Evolutionary conservation across 2,329 filamentous ascomycete genomes (phyloP).

Genomic region (Ophiostoma montium): DNA sequence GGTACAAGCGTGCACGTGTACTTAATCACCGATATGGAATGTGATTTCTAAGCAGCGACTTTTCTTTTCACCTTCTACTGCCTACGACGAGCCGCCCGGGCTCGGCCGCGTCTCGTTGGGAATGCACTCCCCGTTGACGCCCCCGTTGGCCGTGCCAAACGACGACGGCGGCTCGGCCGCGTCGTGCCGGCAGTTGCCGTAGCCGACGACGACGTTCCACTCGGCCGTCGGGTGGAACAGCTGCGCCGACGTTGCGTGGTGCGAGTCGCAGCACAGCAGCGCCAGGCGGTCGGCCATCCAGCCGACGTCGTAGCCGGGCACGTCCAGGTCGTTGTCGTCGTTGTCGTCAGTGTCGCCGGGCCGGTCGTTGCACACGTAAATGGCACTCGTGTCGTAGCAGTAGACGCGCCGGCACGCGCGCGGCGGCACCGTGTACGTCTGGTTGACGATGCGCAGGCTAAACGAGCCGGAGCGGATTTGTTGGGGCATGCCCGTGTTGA

Average conservation of each 20-base stretch:
- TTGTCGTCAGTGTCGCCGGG: too few species aligned
- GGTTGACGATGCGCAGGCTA: conserved; percentile 4
- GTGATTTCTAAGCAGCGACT: too few species aligned
- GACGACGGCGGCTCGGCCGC: conserved; percentile 6
- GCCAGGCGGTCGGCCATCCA: conserved; percentile 11
- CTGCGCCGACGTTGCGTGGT: conserved; percentile 11
- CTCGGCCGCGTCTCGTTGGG: conserved; percentile 2
- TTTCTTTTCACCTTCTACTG: neutral
- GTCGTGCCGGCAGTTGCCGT: conserved; percentile 13
- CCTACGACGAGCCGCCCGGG: neutral
- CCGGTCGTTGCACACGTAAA: conserved; percentile 13
- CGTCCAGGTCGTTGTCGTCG: neutral
- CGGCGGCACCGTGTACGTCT: neutral
- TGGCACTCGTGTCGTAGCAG: conserved; percentile 12
- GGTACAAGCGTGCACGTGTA: too few species aligned
- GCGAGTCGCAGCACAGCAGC: conserved; percentile 11
- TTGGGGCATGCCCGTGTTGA: conserved; percentile 7
- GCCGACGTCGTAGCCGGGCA: conserved; percentile 7
- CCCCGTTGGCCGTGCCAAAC: conserved; percentile 10
- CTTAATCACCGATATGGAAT: too few species aligned
- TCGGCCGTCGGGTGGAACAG: conserved; percentile 10
- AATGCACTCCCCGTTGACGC: conserved; percentile 11
- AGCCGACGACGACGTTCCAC: conserved; percentile 12
- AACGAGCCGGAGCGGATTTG: conserved; percentile 3
- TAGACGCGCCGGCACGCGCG: conserved; percentile 10